Evolutionary conservation across 768 basidiomycete species (phyloP), one percentile per base, ranked within the genome.

Genomic region (Botryobasidium botryosum): DNA sequence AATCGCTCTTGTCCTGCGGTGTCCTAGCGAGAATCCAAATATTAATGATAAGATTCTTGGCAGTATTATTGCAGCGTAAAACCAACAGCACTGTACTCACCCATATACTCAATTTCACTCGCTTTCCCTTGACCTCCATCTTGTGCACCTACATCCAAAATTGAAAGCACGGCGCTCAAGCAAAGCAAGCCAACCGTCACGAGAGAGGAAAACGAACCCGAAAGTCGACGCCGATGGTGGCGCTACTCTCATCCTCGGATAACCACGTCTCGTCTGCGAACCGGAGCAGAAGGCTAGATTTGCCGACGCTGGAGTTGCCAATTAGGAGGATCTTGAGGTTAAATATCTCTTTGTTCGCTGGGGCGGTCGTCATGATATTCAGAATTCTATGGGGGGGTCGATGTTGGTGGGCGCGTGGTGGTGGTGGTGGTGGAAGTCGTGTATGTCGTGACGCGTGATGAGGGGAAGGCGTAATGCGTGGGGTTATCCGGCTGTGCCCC

Each of bases 1-100:
- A 96, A 99, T 4, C 92, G 77, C 62, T 99, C 94, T 60, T 97
- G 92, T 0, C 94, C 92, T 40, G 90, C 87, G 0, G 88, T 92
- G 54, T 94, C 87, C 87, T 90, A 53, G n/a, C 12, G 17, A 24
- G 18, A 10, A 2, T 23, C 18, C 23, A 25, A 2, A 37, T 4
- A 32, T 28, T 20, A 8, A 23, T 15, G n/a, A 12, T 18, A 31
- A 38, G 26, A 32, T 12, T n/a, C 4, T 6, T 21, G 24, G 15
- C 12, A 21, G 15, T n/a, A 35, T 21, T 10, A 40, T 28, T 18
- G 24, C 13, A 44, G 23, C n/a, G 36, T 27, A 43, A 43, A 20
- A 17, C 47, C 26, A 41, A 15, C 32, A 33, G 33, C 40, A 18
- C 26, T 24, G 21, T n/a, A 49, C 79, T 50, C 53, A 92, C 91